phyloP scores from a whole-genome alignment of 2,329 filamentous ascomycete species.

The Clarireedia paspali region DNA sequence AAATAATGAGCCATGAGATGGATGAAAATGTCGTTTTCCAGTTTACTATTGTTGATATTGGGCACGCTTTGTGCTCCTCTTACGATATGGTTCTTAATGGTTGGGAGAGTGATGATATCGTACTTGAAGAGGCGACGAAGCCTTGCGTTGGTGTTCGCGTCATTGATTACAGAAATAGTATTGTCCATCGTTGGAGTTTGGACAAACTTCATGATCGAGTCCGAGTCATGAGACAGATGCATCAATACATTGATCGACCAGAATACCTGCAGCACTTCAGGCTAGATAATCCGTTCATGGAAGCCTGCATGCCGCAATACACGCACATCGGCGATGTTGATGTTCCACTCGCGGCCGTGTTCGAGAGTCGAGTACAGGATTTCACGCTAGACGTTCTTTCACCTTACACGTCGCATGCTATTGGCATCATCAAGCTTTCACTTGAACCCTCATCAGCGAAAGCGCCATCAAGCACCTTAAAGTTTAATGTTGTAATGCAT shows the following conservation, averaged over 20 bases:
- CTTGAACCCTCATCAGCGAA: constrained; percentile 90
- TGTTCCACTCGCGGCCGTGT: constrained; percentile 85
- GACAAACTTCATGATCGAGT: constrained; percentile 86
- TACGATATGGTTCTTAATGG: constrained; percentile 96
- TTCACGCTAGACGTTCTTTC: constrained; percentile 86
- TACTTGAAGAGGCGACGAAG: constrained; percentile 73
- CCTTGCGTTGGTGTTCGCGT: constrained; percentile 88
- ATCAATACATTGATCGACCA: constrained; percentile 91
- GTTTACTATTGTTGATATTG: constrained; percentile 83
- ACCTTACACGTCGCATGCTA: constrained; percentile 82
- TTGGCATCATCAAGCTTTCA: constrained; percentile 85
- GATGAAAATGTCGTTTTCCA: constrained; percentile 91
- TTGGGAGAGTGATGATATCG: constrained; percentile 73
- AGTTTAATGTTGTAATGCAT: constrained; percentile 98
- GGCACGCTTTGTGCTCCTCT: constrained; percentile 82
- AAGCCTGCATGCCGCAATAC: constrained; percentile 85
- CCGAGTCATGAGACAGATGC: constrained; percentile 89
- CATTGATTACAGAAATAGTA: constrained; percentile 78
- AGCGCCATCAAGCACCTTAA: constrained; percentile 83
- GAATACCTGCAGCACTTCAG: constrained; percentile 92
- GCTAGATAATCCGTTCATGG: constrained; percentile 86
- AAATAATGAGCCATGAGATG: constrained; percentile 96
- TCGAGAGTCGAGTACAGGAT: constrained; percentile 90
- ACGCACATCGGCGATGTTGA: constrained; percentile 89
- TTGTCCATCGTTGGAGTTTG: constrained; percentile 89